Evolutionary conservation across 1,284 basidiomycete genomes (phyloP).

Genomic region (Puccinia horiana): DNA sequence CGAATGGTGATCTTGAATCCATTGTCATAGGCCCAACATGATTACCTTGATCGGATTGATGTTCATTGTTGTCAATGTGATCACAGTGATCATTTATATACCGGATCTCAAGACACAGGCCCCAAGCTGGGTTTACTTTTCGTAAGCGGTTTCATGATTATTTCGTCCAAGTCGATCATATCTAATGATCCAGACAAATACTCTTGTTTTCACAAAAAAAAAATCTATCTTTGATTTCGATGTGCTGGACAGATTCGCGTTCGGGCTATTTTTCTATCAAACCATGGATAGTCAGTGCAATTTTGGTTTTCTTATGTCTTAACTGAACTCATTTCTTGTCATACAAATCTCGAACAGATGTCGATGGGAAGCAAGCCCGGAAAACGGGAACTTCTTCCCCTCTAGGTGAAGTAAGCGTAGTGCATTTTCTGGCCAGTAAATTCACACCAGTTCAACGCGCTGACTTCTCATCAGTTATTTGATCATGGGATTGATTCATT

Average conservation of each 20-base stretch:
- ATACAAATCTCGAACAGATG: conserved; percentile 25
- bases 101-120: conserved; percentile 34
- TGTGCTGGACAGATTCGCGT: conserved; percentile 28
- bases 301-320: neutral
- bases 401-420: conserved; percentile 33
- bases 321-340: neutral
- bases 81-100: conserved; percentile 35
- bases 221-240: neutral
- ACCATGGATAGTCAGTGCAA: conserved; percentile 44
- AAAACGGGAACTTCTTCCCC: conserved; percentile 47
- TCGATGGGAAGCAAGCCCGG: conserved; percentile 47
- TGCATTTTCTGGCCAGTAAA: neutral
- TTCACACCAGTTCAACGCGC: neutral
- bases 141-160: conserved; percentile 1
- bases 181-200: neutral
- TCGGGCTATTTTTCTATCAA: conserved; percentile 45
- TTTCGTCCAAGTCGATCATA: neutral
- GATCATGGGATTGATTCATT: conserved; percentile 48
- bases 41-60: conserved; percentile 47
- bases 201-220: neutral
- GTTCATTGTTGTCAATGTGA: conserved; percentile 39
- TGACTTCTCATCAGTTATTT: conserved; percentile 19
- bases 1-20: neutral
- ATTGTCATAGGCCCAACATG: conserved; percentile 20
- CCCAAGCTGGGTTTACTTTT: conserved; percentile 44